These are phyloP conservation scores for Basipetospora chlamydospora DNA, from an alignment of 2,329 filamentous ascomycete genomes.

Conservation along the genomic window DNA sequence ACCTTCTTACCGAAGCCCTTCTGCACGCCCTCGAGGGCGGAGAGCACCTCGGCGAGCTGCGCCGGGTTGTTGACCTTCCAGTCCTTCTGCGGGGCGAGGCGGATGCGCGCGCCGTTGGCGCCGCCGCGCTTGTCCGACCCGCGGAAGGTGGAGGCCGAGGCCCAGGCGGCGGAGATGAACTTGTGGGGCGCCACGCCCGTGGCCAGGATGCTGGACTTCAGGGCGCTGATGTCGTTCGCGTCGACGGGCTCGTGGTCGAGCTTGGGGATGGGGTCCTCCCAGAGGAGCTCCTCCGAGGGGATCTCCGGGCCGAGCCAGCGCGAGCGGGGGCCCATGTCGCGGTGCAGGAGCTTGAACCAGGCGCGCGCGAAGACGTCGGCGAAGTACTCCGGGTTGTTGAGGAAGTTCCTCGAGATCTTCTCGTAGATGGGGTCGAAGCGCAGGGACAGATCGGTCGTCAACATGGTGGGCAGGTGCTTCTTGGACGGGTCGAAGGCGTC, in stretches of 20 bases:
- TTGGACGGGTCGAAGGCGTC: slow-evolving; percentile 55
- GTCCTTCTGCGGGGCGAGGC: slow-evolving; percentile 54
- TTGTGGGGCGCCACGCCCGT: slow-evolving; percentile 45
- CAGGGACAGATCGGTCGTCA: slow-evolving; percentile 61
- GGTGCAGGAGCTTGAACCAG: slow-evolving; percentile 76
- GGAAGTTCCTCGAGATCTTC: slow-evolving; percentile 60
- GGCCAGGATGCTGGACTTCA: slow-evolving; percentile 56
- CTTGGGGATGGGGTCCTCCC: slow-evolving; percentile 60
- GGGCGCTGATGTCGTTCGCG: slow-evolving; percentile 43
- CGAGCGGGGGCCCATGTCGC: slow-evolving; percentile 57
- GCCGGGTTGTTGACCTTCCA: slow-evolving; percentile 64
- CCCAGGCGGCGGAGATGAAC: slow-evolving; percentile 54
- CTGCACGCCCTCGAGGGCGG: slow-evolving; percentile 49
- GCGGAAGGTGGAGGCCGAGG: slow-evolving; percentile 58
- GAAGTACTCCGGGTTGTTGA: slow-evolving; percentile 53
- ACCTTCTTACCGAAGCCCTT: slow-evolving; percentile 58
- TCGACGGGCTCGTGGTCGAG: slow-evolving; percentile 42
- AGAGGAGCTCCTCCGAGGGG: slow-evolving; percentile 52
- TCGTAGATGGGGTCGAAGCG: slow-evolving; percentile 58
- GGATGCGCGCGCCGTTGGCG: slow-evolving; percentile 67
- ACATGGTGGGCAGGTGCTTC: slow-evolving; percentile 63
- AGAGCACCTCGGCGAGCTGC: slow-evolving; percentile 47
- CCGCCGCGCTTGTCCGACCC: slow-evolving; percentile 69
- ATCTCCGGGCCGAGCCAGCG: slow-evolving; percentile 65
- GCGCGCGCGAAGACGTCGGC: slow-evolving; percentile 55